Evolutionary conservation across 306 rosid genomes (phyloP).

Genomic region (Ceratonia siliqua): DNA sequence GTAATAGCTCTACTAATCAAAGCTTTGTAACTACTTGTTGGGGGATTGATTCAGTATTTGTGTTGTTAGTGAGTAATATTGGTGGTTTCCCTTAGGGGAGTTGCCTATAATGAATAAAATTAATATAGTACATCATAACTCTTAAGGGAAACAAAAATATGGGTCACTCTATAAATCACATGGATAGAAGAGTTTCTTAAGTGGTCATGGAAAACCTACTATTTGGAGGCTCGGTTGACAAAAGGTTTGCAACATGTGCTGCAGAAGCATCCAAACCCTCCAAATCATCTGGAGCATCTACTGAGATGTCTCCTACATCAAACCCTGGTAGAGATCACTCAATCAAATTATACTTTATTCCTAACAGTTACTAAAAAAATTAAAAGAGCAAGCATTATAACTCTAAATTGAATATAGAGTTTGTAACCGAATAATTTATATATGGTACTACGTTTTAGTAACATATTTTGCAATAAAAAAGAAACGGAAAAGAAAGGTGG

Average conservation of each 20-base stretch:
- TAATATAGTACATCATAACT: constrained; percentile 6
- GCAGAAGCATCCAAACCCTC: constrained; percentile 98
- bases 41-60: constrained; percentile 24
- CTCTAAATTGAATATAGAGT: constrained; percentile 16
- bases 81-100: not conserved
- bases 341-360: constrained; percentile 37
- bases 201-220: constrained; percentile 55
- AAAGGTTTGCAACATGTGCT: constrained; percentile 85
- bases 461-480: constrained; percentile 19
- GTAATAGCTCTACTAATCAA: constrained; percentile 1
- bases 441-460: constrained; percentile 1
- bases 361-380: not conserved
- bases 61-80: not conserved
- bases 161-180: not conserved
- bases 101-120: constrained; percentile 14
- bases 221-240: constrained; percentile 94
- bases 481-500: constrained; percentile 19
- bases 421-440: constrained; percentile 12
- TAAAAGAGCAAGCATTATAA: constrained; percentile 22
- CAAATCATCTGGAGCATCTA: constrained; percentile 73
- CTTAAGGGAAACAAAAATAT: not conserved
- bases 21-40: not conserved
- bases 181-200: constrained; percentile 14
- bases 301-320: constrained; percentile 82
- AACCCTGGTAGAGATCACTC: constrained; percentile 68